Percentiles rank a stretch among this genome's conserved stretches.
phyloP scores from a whole-genome alignment of 495 filamentous ascomycete species.

The Penicillium angulare region DNA sequence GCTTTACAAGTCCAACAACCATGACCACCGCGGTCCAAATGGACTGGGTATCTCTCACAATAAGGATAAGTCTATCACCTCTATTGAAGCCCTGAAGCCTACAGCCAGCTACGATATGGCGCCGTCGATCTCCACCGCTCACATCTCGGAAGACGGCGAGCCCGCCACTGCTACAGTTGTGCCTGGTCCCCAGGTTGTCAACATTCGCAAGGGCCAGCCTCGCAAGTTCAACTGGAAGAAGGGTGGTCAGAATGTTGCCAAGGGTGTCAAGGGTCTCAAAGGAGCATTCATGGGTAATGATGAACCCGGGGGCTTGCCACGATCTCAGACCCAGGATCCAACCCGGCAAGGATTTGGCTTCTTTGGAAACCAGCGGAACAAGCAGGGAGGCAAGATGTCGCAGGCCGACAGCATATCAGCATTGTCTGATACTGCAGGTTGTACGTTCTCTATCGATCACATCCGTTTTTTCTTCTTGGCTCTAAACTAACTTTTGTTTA shows the following conservation, averaged over 20 bases:
- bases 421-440: conserved; percentile 54
- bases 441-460: conserved; percentile 33
- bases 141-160: conserved; percentile 65
- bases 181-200: conserved; percentile 82
- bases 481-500: conserved; percentile 1
- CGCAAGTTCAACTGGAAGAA: conserved; percentile 99
- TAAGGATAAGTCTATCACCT: conserved; percentile 70
- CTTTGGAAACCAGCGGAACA: conserved; percentile 58
- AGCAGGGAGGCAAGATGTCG: conserved; percentile 48
- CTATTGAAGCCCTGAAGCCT: conserved; percentile 55
- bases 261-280: conserved; percentile 93
- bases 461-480: not conserved
- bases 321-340: conserved; percentile 51
- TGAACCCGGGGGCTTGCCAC: conserved; percentile 43
- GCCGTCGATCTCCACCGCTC: conserved; percentile 52
- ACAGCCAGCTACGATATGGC: conserved; percentile 46
- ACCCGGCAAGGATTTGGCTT: conserved; percentile 72
- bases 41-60: conserved; percentile 80
- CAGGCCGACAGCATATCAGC: conserved; percentile 54
- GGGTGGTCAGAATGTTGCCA: conserved; percentile 85
- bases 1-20: conserved; percentile 77
- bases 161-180: conserved; percentile 66
- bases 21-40: conserved; percentile 57
- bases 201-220: conserved; percentile 84
- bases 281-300: conserved; percentile 65